Evolutionary conservation across 805 yeast genomes (phyloP), one percentile per base, ranked within the genome.

Genomic region (Kodamaea nitidulidarum): DNA sequence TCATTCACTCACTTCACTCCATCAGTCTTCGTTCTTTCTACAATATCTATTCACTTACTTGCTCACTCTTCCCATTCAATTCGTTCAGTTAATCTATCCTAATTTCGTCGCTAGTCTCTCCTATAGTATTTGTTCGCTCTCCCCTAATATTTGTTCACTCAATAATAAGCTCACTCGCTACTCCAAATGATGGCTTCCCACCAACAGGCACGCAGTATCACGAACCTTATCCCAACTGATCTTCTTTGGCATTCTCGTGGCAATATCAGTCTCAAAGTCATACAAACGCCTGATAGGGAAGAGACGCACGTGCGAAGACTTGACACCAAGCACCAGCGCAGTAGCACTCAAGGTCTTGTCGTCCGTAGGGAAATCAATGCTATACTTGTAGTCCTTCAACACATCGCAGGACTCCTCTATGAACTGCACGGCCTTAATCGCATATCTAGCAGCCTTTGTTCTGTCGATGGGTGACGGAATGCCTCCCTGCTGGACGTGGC

Each of bases 401-500:
- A 35, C 42, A 25, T 55, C 62, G 26, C 34, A 32, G 18, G 48
- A 45, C 17, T 80, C 73, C 62, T 93, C 98, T 48, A 91, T 78
- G 61, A 86, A 93, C 60, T 88, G 84, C 41, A 90, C 81, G 41
- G 96, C 88, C 63, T 81, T 84, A 50, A 91, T 84, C 3, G 96
- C 96, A 60, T 84, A 83, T 59, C 98, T 78, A 4, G 90, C 81
- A 5, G 95, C 96, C 48, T 82, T 76, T 27, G 88, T 81, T 61
- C 98, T 80, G 60, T 93, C 98, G 70, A 90, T 84, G 5, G 98
- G 88, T 6, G 96, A 82, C 36, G 98, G 98, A 39, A 80, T 76
- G 44, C 90, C 93, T 60, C 98, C 98, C 67, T 93, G 98, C 72
- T 93, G 98, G 42, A 91, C 93, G 58, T 91, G 98, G 21, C 98